Percentiles rank a stretch among this genome's conserved stretches.
phyloP scores from a whole-genome alignment of 108 stramenopile species.

The Pseudonitzschia multiseries region DNA sequence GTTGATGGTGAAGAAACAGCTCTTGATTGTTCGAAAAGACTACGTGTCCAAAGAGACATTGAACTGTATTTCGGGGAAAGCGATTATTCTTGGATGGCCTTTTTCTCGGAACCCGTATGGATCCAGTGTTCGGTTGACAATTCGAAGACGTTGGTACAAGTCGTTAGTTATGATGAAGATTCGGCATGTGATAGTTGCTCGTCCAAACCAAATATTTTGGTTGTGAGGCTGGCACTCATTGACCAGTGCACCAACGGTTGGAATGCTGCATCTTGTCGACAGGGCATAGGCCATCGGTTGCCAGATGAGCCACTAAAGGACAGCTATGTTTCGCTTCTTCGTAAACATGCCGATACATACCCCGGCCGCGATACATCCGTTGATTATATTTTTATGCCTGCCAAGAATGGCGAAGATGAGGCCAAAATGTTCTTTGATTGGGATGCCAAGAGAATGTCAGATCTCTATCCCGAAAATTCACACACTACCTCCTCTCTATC shows the following conservation, averaged over 20 bases:
- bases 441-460: slow-evolving; percentile 47
- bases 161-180: slow-evolving; percentile 20
- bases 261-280: slow-evolving; percentile 55
- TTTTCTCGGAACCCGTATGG: slow-evolving; percentile 79
- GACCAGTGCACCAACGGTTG: slow-evolving; percentile 79
- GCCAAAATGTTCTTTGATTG: slow-evolving; percentile 55
- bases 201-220: slow-evolving; percentile 31
- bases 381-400: slow-evolving; percentile 23
- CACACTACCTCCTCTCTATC: too few species aligned
- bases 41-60: slow-evolving; percentile 57
- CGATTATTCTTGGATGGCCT: slow-evolving; percentile 91
- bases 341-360: slow-evolving; percentile 65
- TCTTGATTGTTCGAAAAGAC: slow-evolving; percentile 23
- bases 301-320: slow-evolving; percentile 8
- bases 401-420: slow-evolving; percentile 19
- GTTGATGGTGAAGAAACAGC: slow-evolving; percentile 26
- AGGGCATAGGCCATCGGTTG: slow-evolving; percentile 48
- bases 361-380: slow-evolving; percentile 64
- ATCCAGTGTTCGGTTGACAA: slow-evolving; percentile 51
- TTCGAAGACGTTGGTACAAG: slow-evolving; percentile 37
- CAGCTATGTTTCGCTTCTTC: slow-evolving; percentile 49
- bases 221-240: slow-evolving; percentile 77
- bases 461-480: slow-evolving; percentile 29
- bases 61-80: slow-evolving; percentile 65
- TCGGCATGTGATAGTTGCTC: not conserved